Base-by-base conservation (phyloP, 306 rosid species). In the Prunus campanulata region DNA sequence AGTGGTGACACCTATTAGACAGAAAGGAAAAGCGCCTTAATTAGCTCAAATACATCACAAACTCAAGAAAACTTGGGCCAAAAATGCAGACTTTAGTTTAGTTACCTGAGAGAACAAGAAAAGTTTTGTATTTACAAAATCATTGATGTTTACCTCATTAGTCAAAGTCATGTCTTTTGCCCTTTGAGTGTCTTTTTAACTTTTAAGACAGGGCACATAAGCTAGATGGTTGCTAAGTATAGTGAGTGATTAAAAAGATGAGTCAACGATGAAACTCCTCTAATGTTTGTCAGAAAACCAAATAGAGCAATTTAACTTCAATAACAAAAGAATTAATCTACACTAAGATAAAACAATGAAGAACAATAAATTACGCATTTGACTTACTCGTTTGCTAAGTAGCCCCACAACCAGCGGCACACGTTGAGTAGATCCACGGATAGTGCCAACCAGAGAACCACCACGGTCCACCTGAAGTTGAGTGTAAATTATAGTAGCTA, bases 401-500 rank as follows among this genome's bases (percentile, higher is more conserved):
- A 92, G 85, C 89, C 99, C 99, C 66, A 90, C 97, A 27, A 95
- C 99, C 74, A 90, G 66, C 14, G 97, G 99, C 82, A 92, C 99
- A 6, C 93, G 97, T 85, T 92, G 97, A 70, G 97, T 90, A 61
- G 97, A 95, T 77, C 97, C 99, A 5, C 73, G 11, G 47, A 95
- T 11, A 77, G 99, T 97, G 47, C 96, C 97, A 74, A 92, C 96
- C 99, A 95, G 92, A 12, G 99, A 90, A 70, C 97, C 99, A 68
- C 99, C 98, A 30, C 32, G 4, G 32, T 30, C 32, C 32, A 78
- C 98, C 97, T 94, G 89, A 83, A 82, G 83, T 73, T 73, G 80
- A 77, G 24, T 6, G 66, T 46, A 78, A 20, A 74, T 62, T 60
- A 29, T 57, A 73, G 47, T 13, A 69, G 22, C 49, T 59, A 57